A percentile compares a stretch with the other conserved stretches of the same genome.
phyloP scores from a whole-genome alignment of 192 early-diverging fungal genomes.

The Coemansia sp. region DNA sequence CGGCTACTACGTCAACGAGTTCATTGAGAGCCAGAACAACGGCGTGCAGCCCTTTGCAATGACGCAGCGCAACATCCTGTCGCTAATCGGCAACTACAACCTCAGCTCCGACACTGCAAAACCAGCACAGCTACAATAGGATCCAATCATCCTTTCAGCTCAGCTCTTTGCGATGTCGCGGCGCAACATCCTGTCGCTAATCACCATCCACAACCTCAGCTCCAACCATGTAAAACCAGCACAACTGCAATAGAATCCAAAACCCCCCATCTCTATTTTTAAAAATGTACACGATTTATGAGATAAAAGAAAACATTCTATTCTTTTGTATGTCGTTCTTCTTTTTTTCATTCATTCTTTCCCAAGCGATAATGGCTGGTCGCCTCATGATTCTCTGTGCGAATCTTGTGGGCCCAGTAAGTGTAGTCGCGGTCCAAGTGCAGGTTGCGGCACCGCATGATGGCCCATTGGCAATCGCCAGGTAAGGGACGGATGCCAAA shows the following conservation, averaged over 20 bases:
- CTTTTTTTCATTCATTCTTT: too few species aligned
- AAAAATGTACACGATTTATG: not conserved
- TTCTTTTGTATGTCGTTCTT: too few species aligned
- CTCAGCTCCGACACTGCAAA: not conserved
- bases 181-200: not conserved
- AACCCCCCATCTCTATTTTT: not conserved
- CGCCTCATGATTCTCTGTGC: too few species aligned
- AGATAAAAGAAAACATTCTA: too few species aligned
- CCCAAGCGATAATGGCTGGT: too few species aligned
- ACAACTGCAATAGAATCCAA: not conserved
- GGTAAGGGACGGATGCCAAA: not conserved
- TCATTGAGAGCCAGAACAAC: not conserved
- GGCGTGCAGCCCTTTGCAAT: not conserved
- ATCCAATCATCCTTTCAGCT: too few species aligned
- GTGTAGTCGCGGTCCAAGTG: not conserved
- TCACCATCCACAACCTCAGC: not conserved
- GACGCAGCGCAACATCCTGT: not conserved
- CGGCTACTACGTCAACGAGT: slow-evolving; percentile 25
- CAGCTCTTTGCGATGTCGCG: not conserved
- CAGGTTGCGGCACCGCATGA: not conserved
- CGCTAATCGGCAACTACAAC: not conserved
- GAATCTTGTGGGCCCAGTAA: not conserved
- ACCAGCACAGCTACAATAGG: too few species aligned
- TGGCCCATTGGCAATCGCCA: not conserved
- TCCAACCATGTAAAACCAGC: slow-evolving; percentile 4